Evolutionary conservation across 768 basidiomycete species (phyloP).

Genomic region (Mycena latifolia): DNA sequence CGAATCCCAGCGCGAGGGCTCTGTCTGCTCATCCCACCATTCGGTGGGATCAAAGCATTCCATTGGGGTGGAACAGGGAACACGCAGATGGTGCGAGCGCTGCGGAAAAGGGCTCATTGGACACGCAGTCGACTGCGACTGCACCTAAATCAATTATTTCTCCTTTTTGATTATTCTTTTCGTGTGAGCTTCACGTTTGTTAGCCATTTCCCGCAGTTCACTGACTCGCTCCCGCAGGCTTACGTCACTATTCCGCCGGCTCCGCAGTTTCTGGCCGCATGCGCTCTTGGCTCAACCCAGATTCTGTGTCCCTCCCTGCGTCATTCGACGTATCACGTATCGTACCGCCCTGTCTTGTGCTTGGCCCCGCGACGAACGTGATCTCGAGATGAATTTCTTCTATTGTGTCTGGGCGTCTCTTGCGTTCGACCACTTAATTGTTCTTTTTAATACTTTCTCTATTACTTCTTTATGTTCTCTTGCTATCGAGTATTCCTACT

Average conservation of each 20-base stretch:
- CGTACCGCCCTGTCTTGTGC: conserved; percentile 69
- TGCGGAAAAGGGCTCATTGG: conserved; percentile 82
- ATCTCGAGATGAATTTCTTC: conserved; percentile 64
- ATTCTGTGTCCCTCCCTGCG: conserved; percentile 45
- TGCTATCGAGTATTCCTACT: conserved; percentile 16
- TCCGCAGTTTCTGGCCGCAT: conserved; percentile 50
- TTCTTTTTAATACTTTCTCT: conserved; percentile 23
- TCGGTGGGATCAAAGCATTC: conserved; percentile 56
- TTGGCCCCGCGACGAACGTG: conserved; percentile 77
- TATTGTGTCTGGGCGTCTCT: conserved; percentile 34
- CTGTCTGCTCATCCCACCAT: conserved; percentile 56
- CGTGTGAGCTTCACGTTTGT: conserved; percentile 45
- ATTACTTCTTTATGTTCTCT: conserved; percentile 11
- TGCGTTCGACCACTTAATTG: conserved; percentile 26
- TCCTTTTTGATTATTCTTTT: conserved; percentile 36
- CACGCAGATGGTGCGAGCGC: conserved; percentile 76
- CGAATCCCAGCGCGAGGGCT: conserved; percentile 50
- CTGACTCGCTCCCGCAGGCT: conserved; percentile 40
- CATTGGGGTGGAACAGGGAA: conserved; percentile 78
- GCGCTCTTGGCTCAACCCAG: conserved; percentile 32
- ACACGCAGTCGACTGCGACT: conserved; percentile 65
- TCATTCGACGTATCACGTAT: conserved; percentile 73
- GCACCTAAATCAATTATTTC: conserved; percentile 64
- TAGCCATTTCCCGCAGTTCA: conserved; percentile 40
- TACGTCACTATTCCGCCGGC: conserved; percentile 51